These are phyloP conservation scores for Zopfochytrium polystomum DNA, from an alignment of 371 early-diverging fungal species.

Conservation along the genomic window DNA sequence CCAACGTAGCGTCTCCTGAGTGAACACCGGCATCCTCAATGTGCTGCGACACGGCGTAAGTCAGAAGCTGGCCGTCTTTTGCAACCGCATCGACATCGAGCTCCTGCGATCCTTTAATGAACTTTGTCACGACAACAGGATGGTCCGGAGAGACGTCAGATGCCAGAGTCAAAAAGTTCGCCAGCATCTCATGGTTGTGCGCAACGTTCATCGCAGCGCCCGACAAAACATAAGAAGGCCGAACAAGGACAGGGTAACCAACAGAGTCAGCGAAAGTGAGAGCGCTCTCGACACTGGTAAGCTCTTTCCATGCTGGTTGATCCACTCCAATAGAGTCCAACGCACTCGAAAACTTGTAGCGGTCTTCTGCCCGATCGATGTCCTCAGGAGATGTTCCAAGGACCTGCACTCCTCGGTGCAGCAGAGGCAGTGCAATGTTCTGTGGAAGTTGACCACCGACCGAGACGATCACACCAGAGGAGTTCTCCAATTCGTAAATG, in stretches of 20 bases:
- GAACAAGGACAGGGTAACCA: slow-evolving; percentile 87
- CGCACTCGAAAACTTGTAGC: slow-evolving; percentile 86
- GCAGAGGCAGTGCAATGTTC: slow-evolving; percentile 85
- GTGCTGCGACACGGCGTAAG: slow-evolving; percentile 89
- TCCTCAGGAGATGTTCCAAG: slow-evolving; percentile 87
- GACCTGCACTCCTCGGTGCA: slow-evolving; percentile 63
- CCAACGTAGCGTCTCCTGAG: slow-evolving; percentile 93
- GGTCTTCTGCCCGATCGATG: slow-evolving; percentile 90
- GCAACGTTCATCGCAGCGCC: slow-evolving; percentile 97
- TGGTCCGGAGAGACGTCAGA: slow-evolving; percentile 84
- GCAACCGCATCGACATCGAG: slow-evolving; percentile 93
- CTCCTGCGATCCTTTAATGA: slow-evolving; percentile 88
- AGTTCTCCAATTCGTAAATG: slow-evolving; percentile 81
- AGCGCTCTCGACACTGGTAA: slow-evolving; percentile 77
- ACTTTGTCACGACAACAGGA: slow-evolving; percentile 93
- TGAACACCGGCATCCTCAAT: slow-evolving; percentile 96
- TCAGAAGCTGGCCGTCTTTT: slow-evolving; percentile 70
- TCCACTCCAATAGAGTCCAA: slow-evolving; percentile 87
- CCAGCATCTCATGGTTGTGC: slow-evolving; percentile 66
- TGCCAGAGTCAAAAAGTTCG: slow-evolving; percentile 72
- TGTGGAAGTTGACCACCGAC: slow-evolving; percentile 93
- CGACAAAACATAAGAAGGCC: slow-evolving; percentile 92
- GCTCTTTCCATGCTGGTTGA: slow-evolving; percentile 92
- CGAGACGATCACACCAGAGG: slow-evolving; percentile 77
- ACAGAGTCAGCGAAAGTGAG: slow-evolving; percentile 75